phyloP scores from a whole-genome alignment of 352 stramenopile species.

The Pythium chondricola region DNA sequence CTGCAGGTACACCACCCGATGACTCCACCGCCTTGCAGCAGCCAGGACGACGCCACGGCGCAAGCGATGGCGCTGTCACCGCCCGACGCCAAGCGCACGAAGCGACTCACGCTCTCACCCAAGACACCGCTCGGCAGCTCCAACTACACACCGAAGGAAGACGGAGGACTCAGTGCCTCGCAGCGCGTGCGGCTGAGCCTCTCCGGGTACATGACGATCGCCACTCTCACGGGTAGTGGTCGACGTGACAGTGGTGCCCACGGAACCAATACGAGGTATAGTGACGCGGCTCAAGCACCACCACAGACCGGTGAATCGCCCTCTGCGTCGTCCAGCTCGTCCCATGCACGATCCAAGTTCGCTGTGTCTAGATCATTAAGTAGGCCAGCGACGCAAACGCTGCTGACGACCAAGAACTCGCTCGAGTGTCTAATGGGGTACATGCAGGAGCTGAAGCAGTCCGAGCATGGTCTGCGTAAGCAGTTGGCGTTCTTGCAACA shows the following conservation, averaged over 20 bases:
- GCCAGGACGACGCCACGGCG: not conserved
- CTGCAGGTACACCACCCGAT: not conserved
- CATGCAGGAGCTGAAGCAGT: conserved; percentile 65
- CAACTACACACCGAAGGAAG: conserved; percentile 21
- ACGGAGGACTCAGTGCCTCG: conserved; percentile 38
- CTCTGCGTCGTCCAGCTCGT: conserved; percentile 5
- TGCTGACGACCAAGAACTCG: conserved; percentile 48
- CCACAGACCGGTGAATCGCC: conserved; percentile 23
- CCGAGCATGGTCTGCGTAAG: conserved; percentile 49
- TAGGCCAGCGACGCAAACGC: conserved; percentile 19
- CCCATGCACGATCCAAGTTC: conserved; percentile 26
- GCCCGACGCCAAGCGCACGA: conserved; percentile 13
- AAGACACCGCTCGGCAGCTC: conserved; percentile 49
- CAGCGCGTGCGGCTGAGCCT: conserved; percentile 55
- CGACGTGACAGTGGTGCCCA: conserved; percentile 7
- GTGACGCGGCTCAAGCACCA: no score
- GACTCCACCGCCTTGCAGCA: conserved; percentile 6
- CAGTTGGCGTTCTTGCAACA: conserved; percentile 52
- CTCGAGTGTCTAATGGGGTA: conserved; percentile 73
- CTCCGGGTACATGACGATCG: conserved; percentile 28
- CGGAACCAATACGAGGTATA: not conserved
- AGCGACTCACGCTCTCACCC: conserved; percentile 20
- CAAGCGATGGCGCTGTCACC: conserved; percentile 7
- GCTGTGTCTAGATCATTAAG: conserved; percentile 11
- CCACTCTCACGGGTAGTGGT: conserved; percentile 22